These are phyloP conservation scores for Obelidium mucronatum DNA, from an alignment of 192 early-diverging fungal species.

Conservation along the genomic window DNA sequence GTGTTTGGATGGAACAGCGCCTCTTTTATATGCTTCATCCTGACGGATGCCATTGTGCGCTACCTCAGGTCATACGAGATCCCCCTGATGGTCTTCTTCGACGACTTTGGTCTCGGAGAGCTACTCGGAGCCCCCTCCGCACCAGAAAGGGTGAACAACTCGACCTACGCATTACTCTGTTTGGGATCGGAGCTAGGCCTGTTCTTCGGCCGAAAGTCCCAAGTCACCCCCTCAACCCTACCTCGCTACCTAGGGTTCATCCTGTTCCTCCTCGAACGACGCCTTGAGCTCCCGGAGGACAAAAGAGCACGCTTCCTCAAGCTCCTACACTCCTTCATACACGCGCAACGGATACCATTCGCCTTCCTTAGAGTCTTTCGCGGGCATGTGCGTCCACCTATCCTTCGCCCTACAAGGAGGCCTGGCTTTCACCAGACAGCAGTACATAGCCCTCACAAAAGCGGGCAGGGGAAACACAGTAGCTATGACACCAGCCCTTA, in stretches of 20 bases:
- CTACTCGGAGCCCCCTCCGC: neutral
- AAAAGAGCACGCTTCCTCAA: neutral
- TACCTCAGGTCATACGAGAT: neutral
- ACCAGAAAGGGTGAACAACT: neutral
- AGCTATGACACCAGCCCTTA: neutral
- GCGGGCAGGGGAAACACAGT: neutral
- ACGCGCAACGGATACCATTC: neutral
- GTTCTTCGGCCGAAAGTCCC: neutral
- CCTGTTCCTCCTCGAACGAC: neutral
- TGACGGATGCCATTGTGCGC: neutral
- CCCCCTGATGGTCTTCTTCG: neutral
- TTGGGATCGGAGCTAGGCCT: neutral
- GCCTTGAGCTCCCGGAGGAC: neutral
- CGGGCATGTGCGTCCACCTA: neutral
- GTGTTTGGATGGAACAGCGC: neutral
- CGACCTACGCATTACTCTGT: neutral
- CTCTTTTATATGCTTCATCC: neutral
- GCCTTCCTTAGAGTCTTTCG: neutral
- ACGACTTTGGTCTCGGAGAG: neutral
- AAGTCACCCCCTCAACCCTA: neutral
- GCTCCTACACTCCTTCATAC: neutral
- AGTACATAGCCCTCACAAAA: neutral
- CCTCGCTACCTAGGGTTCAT: neutral
- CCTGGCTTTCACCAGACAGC: neutral
- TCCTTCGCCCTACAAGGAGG: neutral